phyloP scores from a whole-genome alignment of 75 land plant species.

The Cryptomeria japonica region DNA sequence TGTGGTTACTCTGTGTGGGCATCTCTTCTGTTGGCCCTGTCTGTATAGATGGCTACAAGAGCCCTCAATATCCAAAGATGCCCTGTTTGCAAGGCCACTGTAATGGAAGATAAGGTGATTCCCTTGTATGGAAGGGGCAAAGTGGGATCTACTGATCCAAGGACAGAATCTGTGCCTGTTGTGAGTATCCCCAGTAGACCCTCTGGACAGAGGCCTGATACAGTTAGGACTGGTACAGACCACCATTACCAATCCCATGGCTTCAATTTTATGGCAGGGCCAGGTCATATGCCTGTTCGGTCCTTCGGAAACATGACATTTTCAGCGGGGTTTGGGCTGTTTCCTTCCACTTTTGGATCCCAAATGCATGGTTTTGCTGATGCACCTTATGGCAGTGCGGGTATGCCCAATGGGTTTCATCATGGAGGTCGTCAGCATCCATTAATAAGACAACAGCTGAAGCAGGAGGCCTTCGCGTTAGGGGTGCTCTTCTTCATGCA shows the following conservation, averaged over 20 bases:
- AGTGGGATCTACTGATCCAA: slow-evolving; percentile 14
- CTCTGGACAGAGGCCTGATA: slow-evolving; percentile 21
- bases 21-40: slow-evolving; percentile 96
- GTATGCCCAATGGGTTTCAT: slow-evolving; percentile 5
- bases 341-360: slow-evolving; percentile 47
- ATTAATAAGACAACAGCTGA: slow-evolving; percentile 3
- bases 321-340: slow-evolving; percentile 45
- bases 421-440: neutral
- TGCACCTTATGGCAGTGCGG: slow-evolving; percentile 9
- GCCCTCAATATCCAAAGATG: slow-evolving; percentile 52
- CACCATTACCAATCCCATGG: slow-evolving; percentile 4
- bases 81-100: slow-evolving; percentile 83
- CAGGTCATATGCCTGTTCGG: slow-evolving; percentile 23
- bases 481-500: slow-evolving; percentile 10
- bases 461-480: slow-evolving; percentile 8
- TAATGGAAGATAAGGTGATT: slow-evolving; percentile 58
- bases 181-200: slow-evolving; percentile 16
- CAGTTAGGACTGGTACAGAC: neutral
- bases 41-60: slow-evolving; percentile 73
- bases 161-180: neutral
- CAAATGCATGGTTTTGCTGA: slow-evolving; percentile 46
- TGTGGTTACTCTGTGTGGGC: slow-evolving; percentile 90
- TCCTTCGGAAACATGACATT: slow-evolving; percentile 45
- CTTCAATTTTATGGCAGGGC: slow-evolving; percentile 35
- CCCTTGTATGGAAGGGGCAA: slow-evolving; percentile 86